Conservation (phyloP, 139 green algal genomes). For the Chlamydomonas sphaeroides region DNA sequence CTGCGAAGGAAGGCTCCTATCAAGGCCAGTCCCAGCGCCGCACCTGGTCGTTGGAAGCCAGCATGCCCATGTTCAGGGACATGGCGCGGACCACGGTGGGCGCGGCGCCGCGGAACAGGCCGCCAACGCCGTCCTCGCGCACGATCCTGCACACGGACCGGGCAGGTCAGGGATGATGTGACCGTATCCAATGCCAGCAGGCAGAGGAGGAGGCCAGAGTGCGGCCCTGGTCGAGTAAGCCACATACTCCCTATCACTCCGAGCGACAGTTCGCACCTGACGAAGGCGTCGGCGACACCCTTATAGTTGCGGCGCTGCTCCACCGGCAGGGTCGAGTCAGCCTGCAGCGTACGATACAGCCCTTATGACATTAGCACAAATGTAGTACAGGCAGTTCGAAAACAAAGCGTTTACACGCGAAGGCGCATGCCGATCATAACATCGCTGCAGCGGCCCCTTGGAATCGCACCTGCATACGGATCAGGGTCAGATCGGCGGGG, state of each 20-base stretch:
- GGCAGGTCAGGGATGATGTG: too few relatives aligned
- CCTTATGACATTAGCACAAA: too few relatives aligned
- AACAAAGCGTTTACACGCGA: too few relatives aligned
- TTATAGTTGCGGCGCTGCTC: constrained; percentile 94
- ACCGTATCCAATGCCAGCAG: too few relatives aligned
- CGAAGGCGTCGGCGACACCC: constrained; percentile 50
- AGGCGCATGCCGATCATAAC: too few relatives aligned
- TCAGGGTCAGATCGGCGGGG: constrained; percentile 96
- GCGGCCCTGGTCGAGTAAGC: background rate
- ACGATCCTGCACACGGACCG: constrained; percentile 69
- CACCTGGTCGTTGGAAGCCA: constrained; percentile 98
- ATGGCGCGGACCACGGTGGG: constrained; percentile 97
- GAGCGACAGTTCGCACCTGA: constrained; percentile 41
- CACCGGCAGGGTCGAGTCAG: constrained; percentile 81
- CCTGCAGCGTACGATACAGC: constrained; percentile 52
- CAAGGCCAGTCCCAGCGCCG: too few relatives aligned
- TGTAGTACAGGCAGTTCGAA: too few relatives aligned
- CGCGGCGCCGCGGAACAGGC: constrained; percentile 91
- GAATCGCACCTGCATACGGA: constrained; percentile 91
- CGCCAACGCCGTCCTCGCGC: constrained; percentile 81
- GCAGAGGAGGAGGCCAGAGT: too few relatives aligned
- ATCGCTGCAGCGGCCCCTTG: too few relatives aligned
- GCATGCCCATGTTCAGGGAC: constrained; percentile 99
- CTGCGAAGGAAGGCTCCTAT: too few relatives aligned
- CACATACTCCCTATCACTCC: too few relatives aligned